Percentiles rank a stretch among this genome's conserved stretches.
phyloP scores from a whole-genome alignment of 2,329 filamentous ascomycete genomes.

The Teratosphaeria gauchensis region DNA sequence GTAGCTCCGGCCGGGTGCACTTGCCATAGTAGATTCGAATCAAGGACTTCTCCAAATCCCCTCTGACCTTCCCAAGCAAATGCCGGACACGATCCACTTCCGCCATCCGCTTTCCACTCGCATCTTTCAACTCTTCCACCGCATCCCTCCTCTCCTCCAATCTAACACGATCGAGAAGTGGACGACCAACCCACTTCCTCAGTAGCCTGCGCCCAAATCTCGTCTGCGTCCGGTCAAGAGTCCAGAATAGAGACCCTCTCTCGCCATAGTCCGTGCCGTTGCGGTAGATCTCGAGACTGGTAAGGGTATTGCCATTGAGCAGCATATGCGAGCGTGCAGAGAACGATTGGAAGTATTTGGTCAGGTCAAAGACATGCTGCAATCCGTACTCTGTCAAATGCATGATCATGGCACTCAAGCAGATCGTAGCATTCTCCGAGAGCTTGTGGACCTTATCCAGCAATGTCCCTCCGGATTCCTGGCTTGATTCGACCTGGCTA shows the following conservation, averaged over 20 bases:
- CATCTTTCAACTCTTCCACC: constrained; percentile 71
- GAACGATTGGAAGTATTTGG: constrained; percentile 95
- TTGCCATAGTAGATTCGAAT: constrained; percentile 97
- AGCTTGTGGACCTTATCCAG: constrained; percentile 80
- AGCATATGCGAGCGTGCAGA: constrained; percentile 92
- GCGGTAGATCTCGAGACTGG: constrained; percentile 88
- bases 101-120: constrained; percentile 47
- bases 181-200: constrained; percentile 89
- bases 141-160: constrained; percentile 74
- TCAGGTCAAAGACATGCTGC: constrained; percentile 90
- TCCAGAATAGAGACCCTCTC: constrained; percentile 91
- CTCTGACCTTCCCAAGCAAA: constrained; percentile 61
- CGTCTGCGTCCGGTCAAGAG: constrained; percentile 83
- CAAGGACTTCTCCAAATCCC: constrained; percentile 83
- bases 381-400: constrained; percentile 87
- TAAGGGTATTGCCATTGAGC: constrained; percentile 86
- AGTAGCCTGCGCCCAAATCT: constrained; percentile 80
- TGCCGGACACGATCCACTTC: constrained; percentile 64
- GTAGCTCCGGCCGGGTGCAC: constrained; percentile 79
- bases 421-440: constrained; percentile 78
- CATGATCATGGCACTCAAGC: constrained; percentile 90
- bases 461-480: constrained; percentile 43
- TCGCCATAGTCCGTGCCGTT: constrained; percentile 81
- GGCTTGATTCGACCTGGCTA: constrained; percentile 35
- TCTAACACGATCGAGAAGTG: constrained; percentile 63